Percentiles rank a stretch among this genome's conserved stretches.
These are phyloP conservation scores for Puya raimondii DNA, from an alignment of 176 grass and related monocot species.

Conservation along the genomic window DNA sequence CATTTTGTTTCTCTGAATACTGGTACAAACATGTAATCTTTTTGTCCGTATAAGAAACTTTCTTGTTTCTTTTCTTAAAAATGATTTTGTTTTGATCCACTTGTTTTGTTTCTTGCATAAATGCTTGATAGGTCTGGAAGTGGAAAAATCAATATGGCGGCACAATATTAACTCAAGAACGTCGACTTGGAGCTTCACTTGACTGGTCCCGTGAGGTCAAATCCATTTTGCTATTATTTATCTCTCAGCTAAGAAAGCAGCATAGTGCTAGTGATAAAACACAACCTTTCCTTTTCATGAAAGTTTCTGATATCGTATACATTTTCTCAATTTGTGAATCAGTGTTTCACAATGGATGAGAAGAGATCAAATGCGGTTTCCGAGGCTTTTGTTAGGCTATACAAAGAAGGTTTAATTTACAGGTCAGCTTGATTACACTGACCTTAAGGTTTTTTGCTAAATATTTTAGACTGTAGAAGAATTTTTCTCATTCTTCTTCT, in stretches of 20 bases:
- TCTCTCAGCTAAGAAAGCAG: not conserved
- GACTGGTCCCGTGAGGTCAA: slow-evolving; percentile 87
- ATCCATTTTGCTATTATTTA: not conserved
- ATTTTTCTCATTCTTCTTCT: not conserved
- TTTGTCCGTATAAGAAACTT: not conserved
- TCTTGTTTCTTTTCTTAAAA: not conserved
- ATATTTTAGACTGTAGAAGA: not conserved
- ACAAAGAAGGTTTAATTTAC: slow-evolving; percentile 76
- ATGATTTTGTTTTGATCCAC: slow-evolving; percentile 13
- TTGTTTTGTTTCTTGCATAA: slow-evolving; percentile 23
- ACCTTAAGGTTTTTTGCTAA: not conserved
- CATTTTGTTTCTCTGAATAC: not conserved
- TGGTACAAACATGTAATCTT: not conserved
- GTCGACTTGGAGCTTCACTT: slow-evolving; percentile 80
- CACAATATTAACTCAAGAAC: slow-evolving; percentile 74
- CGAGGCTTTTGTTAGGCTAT: slow-evolving; percentile 82
- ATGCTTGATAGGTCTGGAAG: slow-evolving; percentile 59
- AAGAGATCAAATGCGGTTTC: slow-evolving; percentile 73
- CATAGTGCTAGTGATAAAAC: not conserved
- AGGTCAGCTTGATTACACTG: slow-evolving; percentile 37
- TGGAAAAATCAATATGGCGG: slow-evolving; percentile 87
- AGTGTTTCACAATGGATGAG: slow-evolving; percentile 98
- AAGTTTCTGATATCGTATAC: slow-evolving; percentile 1
- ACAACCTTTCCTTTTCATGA: not conserved
- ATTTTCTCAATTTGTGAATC: slow-evolving; percentile 19